Conservation (phyloP, 2,329 filamentous ascomycete genomes). For the Septoria petroselini region DNA sequence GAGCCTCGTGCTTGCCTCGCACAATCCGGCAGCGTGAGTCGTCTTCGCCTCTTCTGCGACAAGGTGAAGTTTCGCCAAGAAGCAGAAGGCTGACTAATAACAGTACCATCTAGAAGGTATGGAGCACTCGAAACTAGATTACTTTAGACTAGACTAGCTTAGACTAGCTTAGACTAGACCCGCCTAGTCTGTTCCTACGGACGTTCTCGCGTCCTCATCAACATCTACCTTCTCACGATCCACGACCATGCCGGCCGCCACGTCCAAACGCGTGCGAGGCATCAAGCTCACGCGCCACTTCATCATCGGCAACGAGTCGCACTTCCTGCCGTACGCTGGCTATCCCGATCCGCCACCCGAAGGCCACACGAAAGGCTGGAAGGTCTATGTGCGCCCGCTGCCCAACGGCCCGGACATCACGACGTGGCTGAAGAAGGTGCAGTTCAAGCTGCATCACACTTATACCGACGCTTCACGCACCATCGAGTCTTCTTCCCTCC, state of each 20-base stretch:
- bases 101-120: too few relatives aligned
- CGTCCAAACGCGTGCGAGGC: conserved; percentile 38
- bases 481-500: conserved; percentile 58
- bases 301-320: conserved; percentile 51
- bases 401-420: conserved; percentile 82
- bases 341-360: conserved; percentile 73
- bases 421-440: conserved; percentile 93
- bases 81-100: too few relatives aligned
- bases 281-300: conserved; percentile 37
- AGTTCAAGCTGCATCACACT: conserved; percentile 97
- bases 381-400: conserved; percentile 86
- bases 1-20: too few relatives aligned
- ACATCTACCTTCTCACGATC: not conserved
- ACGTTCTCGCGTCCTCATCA: too few relatives aligned
- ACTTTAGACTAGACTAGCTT: too few relatives aligned
- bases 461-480: conserved; percentile 88
- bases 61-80: too few relatives aligned
- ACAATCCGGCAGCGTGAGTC: too few relatives aligned
- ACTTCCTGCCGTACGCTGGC: conserved; percentile 66
- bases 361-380: conserved; percentile 96
- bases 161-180: too few relatives aligned
- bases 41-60: too few relatives aligned
- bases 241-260: conserved; percentile 36
- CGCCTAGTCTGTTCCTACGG: too few relatives aligned
- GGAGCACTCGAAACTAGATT: too few relatives aligned